Evolutionary conservation across 768 basidiomycete species (phyloP).

Genomic region (Royoungia palumana): DNA sequence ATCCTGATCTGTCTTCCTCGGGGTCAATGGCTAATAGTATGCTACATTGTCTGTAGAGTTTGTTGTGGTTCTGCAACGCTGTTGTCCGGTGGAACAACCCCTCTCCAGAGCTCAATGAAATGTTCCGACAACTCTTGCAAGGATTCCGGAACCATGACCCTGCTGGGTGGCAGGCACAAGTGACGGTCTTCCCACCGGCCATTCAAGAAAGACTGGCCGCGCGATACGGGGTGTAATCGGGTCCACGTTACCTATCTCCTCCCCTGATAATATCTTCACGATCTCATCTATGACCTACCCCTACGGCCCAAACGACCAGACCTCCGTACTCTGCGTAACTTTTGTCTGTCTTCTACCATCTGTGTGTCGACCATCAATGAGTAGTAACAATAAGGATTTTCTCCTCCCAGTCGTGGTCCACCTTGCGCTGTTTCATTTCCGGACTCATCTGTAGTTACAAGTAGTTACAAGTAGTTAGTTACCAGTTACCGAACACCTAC

Average conservation of each 20-base stretch:
- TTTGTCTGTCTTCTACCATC: constrained; percentile 22
- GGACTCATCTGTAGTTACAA: constrained; percentile 30
- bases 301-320: constrained; percentile 10
- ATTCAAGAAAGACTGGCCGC: constrained; percentile 85
- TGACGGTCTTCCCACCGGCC: constrained; percentile 77
- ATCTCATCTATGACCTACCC: constrained; percentile 16
- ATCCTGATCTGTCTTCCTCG: background rate
- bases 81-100: constrained; percentile 94
- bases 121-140: constrained; percentile 88
- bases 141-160: constrained; percentile 90
- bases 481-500: constrained; percentile 29
- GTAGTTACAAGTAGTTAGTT: constrained; percentile 27
- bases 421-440: constrained; percentile 22
- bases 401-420: background rate
- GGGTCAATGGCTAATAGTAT: constrained; percentile 3
- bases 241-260: background rate
- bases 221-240: constrained; percentile 77
- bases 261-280: constrained; percentile 7
- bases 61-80: constrained; percentile 98
- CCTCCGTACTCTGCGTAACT: constrained; percentile 6
- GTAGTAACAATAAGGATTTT: constrained; percentile 28
- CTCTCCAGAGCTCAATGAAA: constrained; percentile 84
- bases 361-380: constrained; percentile 28
- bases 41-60: constrained; percentile 50
- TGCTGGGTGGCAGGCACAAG: constrained; percentile 81